Evolutionary conservation across 2,329 filamentous ascomycete species (phyloP).

Genomic region (Colletotrichum sansevieriae): DNA sequence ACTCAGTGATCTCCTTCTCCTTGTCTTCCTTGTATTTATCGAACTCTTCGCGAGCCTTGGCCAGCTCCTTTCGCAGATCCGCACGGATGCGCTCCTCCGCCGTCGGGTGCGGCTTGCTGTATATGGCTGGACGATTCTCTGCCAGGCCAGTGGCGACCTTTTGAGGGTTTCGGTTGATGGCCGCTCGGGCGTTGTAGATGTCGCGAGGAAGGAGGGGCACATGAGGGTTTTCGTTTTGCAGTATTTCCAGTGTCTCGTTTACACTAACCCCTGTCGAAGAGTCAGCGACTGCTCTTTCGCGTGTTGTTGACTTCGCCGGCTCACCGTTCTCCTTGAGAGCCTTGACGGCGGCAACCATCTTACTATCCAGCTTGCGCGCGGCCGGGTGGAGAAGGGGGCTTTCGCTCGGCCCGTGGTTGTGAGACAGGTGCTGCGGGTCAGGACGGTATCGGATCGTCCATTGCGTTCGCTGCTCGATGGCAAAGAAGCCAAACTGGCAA

Average conservation of each 20-base stretch:
- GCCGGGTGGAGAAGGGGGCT: conserved; percentile 76
- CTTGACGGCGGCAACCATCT: conserved; percentile 77
- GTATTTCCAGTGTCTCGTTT: conserved; percentile 74
- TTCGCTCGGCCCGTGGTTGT: conserved; percentile 76
- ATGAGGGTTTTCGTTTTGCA: conserved; percentile 73
- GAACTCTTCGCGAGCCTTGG: conserved; percentile 68
- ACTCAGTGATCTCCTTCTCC: conserved; percentile 68
- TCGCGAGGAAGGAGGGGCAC: conserved; percentile 74
- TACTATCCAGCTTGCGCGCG: conserved; percentile 74
- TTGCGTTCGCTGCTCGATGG: conserved; percentile 75
- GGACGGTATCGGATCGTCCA: conserved; percentile 77
- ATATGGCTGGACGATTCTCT: conserved; percentile 73
- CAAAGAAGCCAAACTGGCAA: conserved; percentile 78
- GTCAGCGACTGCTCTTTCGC: conserved; percentile 48
- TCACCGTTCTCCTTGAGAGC: conserved; percentile 75
- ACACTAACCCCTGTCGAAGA: conserved; percentile 69
- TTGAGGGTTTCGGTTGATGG: conserved; percentile 74
- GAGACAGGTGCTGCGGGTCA: conserved; percentile 67
- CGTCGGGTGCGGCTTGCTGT: conserved; percentile 74
- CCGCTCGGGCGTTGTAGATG: conserved; percentile 76
- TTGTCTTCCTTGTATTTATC: conserved; percentile 68
- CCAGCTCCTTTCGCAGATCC: conserved; percentile 71
- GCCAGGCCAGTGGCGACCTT: conserved; percentile 72
- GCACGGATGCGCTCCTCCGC: conserved; percentile 74
- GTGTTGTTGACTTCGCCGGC: conserved; percentile 44